Evolutionary conservation across 1,284 basidiomycete genomes (phyloP).

Genomic region (Grifola frondosa): DNA sequence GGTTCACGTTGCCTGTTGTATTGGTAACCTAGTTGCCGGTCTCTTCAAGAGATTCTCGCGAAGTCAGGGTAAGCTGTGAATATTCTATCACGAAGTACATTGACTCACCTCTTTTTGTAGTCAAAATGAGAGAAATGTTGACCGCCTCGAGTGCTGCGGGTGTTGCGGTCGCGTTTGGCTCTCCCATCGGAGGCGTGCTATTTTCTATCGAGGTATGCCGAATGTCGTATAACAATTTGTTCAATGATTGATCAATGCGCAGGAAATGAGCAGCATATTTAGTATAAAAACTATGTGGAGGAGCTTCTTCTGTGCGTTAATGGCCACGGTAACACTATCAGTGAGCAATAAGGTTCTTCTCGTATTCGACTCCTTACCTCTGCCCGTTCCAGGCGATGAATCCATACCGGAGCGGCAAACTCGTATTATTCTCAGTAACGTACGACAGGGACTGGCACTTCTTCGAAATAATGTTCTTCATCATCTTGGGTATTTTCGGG

Average conservation of each 20-base stretch:
- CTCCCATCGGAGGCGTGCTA: constrained; percentile 95
- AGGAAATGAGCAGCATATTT: constrained; percentile 98
- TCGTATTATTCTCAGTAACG: constrained; percentile 91
- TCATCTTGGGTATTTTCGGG: constrained; percentile 94
- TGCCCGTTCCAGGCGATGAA: constrained; percentile 65
- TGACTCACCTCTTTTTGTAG: constrained; percentile 39
- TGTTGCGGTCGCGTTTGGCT: constrained; percentile 95
- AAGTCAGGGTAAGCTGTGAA: constrained; percentile 71
- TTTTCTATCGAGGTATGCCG: constrained; percentile 78
- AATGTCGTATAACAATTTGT: no score
- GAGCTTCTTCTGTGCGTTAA: constrained; percentile 95
- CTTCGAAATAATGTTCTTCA: constrained; percentile 97
- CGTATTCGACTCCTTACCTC: not conserved
- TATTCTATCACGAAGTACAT: not conserved
- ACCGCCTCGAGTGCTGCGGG: constrained; percentile 97
- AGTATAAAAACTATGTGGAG: constrained; percentile 99
- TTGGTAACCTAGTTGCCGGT: constrained; percentile 86
- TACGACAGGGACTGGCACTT: constrained; percentile 99
- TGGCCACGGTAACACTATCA: constrained; percentile 95
- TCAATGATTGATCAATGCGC: not conserved
- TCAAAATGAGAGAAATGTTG: constrained; percentile 93
- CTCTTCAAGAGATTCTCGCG: constrained; percentile 81
- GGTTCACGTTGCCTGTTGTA: constrained; percentile 95
- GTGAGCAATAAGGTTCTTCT: constrained; percentile 47
- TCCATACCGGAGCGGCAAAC: constrained; percentile 96